Percentiles rank a stretch among this genome's conserved stretches.
phyloP scores from a whole-genome alignment of 106 monocot genomes.

The Xerophyta viscosa region DNA sequence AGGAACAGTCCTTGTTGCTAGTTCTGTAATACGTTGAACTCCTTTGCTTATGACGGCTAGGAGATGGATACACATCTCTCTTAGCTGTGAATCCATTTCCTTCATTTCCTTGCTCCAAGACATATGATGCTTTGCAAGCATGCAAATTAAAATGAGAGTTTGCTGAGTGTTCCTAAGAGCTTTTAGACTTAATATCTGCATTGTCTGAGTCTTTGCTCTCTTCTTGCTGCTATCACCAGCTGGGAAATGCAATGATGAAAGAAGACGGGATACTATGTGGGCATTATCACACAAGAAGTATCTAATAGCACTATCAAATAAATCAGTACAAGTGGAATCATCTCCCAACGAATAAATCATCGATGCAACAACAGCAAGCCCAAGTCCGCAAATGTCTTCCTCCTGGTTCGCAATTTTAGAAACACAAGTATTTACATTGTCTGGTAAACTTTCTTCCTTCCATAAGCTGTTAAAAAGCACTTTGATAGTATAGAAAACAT shows the following conservation, averaged over 20 bases:
- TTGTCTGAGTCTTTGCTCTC: slow-evolving; percentile 19
- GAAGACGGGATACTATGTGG: slow-evolving; percentile 31
- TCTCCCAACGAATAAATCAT: slow-evolving; percentile 44
- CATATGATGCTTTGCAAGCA: slow-evolving; percentile 41
- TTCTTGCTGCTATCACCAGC: slow-evolving; percentile 40
- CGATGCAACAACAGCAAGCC: slow-evolving; percentile 56
- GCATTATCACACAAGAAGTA: slow-evolving; percentile 60
- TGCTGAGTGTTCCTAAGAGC: slow-evolving; percentile 49
- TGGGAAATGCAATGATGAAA: slow-evolving; percentile 44
- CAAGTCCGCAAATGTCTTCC: slow-evolving; percentile 39
- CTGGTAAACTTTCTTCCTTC: slow-evolving; percentile 13
- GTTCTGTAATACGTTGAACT: slow-evolving; percentile 28
- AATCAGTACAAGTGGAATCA: slow-evolving; percentile 40
- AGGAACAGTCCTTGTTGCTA: slow-evolving; percentile 7
- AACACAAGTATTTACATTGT: slow-evolving; percentile 5
- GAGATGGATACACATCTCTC: slow-evolving; percentile 67
- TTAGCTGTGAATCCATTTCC: slow-evolving; percentile 49
- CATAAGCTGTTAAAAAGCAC: slow-evolving; percentile 32
- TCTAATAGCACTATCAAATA: slow-evolving; percentile 36
- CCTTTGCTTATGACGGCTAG: slow-evolving; percentile 82
- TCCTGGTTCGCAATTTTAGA: slow-evolving; percentile 3
- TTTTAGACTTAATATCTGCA: slow-evolving; percentile 40
- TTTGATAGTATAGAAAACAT: slow-evolving; percentile 48
- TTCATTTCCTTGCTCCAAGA: slow-evolving; percentile 44
- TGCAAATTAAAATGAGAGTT: slow-evolving; percentile 53